phyloP scores from a whole-genome alignment of 257 asterid genomes.

The Linderniella brevidens region DNA sequence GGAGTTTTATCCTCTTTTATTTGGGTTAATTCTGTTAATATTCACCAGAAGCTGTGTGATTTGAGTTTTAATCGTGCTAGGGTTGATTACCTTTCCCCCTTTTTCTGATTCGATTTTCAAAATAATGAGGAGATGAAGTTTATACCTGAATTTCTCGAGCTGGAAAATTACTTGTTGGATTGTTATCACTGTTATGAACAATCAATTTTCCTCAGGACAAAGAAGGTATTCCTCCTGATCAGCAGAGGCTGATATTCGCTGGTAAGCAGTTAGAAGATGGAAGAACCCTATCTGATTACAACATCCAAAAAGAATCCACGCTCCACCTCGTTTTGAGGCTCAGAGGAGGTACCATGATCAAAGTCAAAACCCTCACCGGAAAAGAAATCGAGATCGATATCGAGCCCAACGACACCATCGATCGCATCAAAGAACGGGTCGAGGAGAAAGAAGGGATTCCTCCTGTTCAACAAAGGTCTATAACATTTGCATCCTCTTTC shows the following conservation, averaged over 20 bases:
- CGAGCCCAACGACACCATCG: slow-evolving; percentile 51
- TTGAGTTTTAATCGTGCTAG: too few species aligned
- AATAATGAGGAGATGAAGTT: too few species aligned
- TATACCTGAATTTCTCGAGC: too few species aligned
- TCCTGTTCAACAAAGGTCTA: slow-evolving; percentile 53
- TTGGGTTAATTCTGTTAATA: too few species aligned
- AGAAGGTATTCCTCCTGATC: slow-evolving; percentile 46
- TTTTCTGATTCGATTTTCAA: too few species aligned
- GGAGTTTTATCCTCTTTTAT: too few species aligned
- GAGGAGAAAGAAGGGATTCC: slow-evolving; percentile 71
- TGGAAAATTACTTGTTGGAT: neutral
- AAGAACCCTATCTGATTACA: slow-evolving; percentile 27
- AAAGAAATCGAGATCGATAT: slow-evolving; percentile 62
- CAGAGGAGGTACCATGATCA: slow-evolving; percentile 64
- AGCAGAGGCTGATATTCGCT: slow-evolving; percentile 33
- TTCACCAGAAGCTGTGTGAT: too few species aligned
- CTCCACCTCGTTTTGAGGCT: slow-evolving; percentile 53
- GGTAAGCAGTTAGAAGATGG: slow-evolving; percentile 38
- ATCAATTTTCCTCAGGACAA: slow-evolving; percentile 32
- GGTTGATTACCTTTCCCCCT: too few species aligned
- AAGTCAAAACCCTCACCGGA: slow-evolving; percentile 58
- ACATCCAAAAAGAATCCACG: slow-evolving; percentile 35
- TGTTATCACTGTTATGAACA: neutral
- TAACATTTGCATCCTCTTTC: neutral
- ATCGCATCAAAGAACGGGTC: slow-evolving; percentile 48